Conservation (phyloP, 2,329 filamentous ascomycete genomes). For the Bertia moriformis region DNA sequence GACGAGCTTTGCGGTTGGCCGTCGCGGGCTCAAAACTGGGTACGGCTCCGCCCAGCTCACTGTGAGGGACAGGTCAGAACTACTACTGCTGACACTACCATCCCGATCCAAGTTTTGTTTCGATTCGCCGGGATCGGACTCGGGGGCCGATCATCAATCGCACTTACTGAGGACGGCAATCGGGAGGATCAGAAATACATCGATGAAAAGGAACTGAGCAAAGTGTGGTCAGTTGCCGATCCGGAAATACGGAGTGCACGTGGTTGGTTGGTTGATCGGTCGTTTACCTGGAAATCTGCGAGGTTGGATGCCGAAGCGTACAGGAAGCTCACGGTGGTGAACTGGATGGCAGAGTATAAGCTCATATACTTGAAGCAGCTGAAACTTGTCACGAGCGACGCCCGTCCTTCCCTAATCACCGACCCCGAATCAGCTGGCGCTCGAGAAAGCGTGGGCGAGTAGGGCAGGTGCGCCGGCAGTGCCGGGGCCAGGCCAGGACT, state of each 20-base stretch:
- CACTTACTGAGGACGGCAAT: conserved; percentile 80
- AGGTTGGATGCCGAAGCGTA: conserved; percentile 88
- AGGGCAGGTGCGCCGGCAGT: background rate
- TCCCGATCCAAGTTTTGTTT: too few relatives aligned
- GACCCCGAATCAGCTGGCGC: background rate
- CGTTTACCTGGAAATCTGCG: conserved; percentile 77
- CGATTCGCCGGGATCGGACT: background rate
- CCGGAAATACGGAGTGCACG: conserved; percentile 3
- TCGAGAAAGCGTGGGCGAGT: conserved; percentile 7
- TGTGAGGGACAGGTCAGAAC: conserved; percentile 12
- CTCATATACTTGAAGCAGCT: conserved; percentile 99
- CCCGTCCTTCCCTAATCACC: conserved; percentile 62
- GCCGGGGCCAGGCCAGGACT: conserved; percentile 5
- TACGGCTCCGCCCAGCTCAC: conserved; percentile 92
- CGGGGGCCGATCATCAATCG: background rate
- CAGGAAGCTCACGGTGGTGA: conserved; percentile 89
- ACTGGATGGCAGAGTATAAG: conserved; percentile 96
- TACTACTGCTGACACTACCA: background rate
- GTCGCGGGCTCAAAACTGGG: conserved; percentile 62
- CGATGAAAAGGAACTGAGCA: conserved; percentile 73
- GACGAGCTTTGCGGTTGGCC: conserved; percentile 82
- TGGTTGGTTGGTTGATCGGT: conserved; percentile 3
- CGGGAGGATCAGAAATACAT: conserved; percentile 78
- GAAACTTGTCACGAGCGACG: conserved; percentile 89
- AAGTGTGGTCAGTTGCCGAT: background rate